Base-by-base conservation (phyloP, 192 early-diverging fungal species). In the Gryganskiella cystojenkinii region DNA sequence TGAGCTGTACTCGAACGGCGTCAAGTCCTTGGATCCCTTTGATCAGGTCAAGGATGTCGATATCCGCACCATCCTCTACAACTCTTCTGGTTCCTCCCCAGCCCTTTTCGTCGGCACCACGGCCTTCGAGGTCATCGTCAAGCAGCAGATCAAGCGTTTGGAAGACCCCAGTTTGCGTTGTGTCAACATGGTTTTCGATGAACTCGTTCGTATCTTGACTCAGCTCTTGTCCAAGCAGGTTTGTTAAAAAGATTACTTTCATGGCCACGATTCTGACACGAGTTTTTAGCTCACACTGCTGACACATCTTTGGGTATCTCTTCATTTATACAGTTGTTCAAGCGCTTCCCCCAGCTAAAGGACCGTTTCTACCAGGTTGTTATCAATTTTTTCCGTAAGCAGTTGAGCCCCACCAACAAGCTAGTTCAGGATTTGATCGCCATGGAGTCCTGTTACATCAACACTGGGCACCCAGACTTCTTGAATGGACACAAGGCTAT, bases 21-120 rank as follows among this genome's bases (percentile, higher is more conserved):
- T 99, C 71, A 95, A 97, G 67, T 83, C 88, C 28, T 94, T 99
- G 76, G 97, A 99, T 81, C 96, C 97, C 13, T 95, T 99, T 76
- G 98, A 99, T 70, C 95, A 99, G 71, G 92, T 98, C 80, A 99
- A 99, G 84, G 97, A 99, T 81, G 88, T 93, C 9, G 98, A 99
- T 79, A 99, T 99, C 74, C 91, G 98, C 56, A 98, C 94, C 30
- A 97, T 99, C 53, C 85, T 99, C 58, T 99, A 98, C 89, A 99
- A 99, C 85, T 96, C 96, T 31, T 95, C 95, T 25, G 98, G 98
- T 58, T 96, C 97, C 20, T 92, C 95, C 20, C 98, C 98, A 24
- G 93, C 97, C 20, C 87, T 99, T 24, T 99, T 99, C 88, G 96
- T 99, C 49, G 95, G 94, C 20, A 96, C 96, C 17, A 95, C 95